phyloP scores from a whole-genome alignment of 164 flowering plant genomes.

The Dillenia turbinata region DNA sequence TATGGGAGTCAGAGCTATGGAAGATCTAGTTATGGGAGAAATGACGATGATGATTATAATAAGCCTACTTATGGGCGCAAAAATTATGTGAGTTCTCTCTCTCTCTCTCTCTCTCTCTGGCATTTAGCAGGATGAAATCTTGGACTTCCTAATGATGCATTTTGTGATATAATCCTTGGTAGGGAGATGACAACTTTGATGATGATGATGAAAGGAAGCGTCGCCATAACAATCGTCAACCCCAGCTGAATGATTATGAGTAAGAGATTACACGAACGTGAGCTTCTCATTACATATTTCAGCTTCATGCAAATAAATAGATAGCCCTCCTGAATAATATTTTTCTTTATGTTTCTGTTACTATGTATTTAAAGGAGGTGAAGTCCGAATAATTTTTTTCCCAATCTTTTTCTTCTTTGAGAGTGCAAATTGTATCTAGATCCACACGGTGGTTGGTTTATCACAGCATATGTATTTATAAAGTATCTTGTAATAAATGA shows the following conservation, averaged over 20 bases:
- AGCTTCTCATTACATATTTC: no score
- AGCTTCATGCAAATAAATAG: no score
- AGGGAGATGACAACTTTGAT: constrained; percentile 29
- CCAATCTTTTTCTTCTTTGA: no score
- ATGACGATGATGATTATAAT: constrained; percentile 17
- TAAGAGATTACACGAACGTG: constrained; percentile 3
- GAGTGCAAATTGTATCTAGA: no score
- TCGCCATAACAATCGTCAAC: no score
- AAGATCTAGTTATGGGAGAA: constrained; percentile 8
- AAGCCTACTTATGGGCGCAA: constrained; percentile 19
- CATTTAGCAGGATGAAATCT: neutral
- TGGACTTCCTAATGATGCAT: neutral
- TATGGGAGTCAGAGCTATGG: constrained; percentile 18
- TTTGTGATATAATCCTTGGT: neutral
- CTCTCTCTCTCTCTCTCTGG: neutral
- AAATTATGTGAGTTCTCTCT: constrained; percentile 25
- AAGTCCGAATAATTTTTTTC: no score
- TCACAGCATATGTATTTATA: no score
- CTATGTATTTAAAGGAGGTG: no score
- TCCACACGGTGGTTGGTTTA: no score
- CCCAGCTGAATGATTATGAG: constrained; percentile 25
- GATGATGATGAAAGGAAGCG: constrained; percentile 24
- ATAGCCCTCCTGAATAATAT: no score
- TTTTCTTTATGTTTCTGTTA: no score
- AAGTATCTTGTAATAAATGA: no score